Conservation (phyloP, 2,329 filamentous ascomycete genomes). For the Colletotrichum eremochloae region DNA sequence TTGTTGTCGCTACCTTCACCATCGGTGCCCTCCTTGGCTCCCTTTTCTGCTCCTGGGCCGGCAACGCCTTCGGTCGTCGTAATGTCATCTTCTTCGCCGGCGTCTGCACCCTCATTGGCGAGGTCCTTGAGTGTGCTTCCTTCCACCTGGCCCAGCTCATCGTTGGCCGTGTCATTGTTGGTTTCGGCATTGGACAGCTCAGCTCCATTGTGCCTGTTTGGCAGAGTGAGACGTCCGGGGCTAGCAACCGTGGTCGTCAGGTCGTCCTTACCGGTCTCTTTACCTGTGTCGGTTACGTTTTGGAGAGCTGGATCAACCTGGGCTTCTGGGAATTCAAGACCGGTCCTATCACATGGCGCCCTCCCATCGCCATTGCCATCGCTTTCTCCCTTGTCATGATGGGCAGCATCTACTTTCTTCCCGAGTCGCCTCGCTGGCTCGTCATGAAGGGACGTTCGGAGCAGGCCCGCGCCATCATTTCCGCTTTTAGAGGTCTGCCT, state of each 20-base stretch:
- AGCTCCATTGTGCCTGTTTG: slow-evolving; percentile 58
- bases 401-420: slow-evolving; percentile 50
- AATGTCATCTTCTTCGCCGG: slow-evolving; percentile 51
- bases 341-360: slow-evolving; percentile 49
- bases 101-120: slow-evolving; percentile 51
- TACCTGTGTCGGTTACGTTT: slow-evolving; percentile 46
- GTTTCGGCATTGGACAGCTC: slow-evolving; percentile 55
- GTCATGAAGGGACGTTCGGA: slow-evolving; percentile 49
- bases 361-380: slow-evolving; percentile 54
- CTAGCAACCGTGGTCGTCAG: slow-evolving; percentile 58
- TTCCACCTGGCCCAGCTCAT: slow-evolving; percentile 58
- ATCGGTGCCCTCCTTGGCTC: slow-evolving; percentile 54
- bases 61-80: slow-evolving; percentile 52
- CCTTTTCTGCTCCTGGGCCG: slow-evolving; percentile 52
- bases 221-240: slow-evolving; percentile 54
- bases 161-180: slow-evolving; percentile 57
- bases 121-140: slow-evolving; percentile 52
- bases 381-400: slow-evolving; percentile 51
- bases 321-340: slow-evolving; percentile 54
- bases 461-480: slow-evolving; percentile 50
- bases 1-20: slow-evolving; percentile 54
- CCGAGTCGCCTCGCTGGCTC: slow-evolving; percentile 53
- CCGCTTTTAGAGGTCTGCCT: slow-evolving; percentile 63
- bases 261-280: slow-evolving; percentile 52
- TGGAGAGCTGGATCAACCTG: slow-evolving; percentile 61